phyloP scores from a whole-genome alignment of 805 yeast species.

The Teunomyces funiuensis region DNA sequence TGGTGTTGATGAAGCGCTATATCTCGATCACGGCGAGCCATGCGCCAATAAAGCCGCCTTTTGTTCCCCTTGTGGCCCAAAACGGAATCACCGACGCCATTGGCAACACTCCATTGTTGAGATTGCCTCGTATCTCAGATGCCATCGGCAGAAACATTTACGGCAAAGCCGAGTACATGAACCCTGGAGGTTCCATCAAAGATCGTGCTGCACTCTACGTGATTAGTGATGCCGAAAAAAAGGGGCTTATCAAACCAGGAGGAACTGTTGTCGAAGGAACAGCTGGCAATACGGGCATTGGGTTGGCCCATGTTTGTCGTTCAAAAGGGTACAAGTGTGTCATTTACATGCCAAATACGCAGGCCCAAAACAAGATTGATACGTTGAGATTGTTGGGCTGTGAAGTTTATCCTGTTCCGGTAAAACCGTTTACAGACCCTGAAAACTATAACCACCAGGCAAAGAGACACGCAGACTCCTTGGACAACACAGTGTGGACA shows the following conservation, averaged over 20 bases:
- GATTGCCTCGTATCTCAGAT: conserved; percentile 54
- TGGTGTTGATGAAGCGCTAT: background rate
- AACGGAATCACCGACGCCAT: conserved; percentile 78
- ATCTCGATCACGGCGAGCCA: conserved; percentile 11
- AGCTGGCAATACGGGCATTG: conserved; percentile 96
- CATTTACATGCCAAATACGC: conserved; percentile 90
- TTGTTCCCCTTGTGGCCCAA: conserved; percentile 64
- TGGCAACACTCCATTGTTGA: conserved; percentile 89
- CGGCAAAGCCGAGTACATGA: conserved; percentile 90
- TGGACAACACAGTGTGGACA: conserved; percentile 87
- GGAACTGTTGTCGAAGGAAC: conserved; percentile 92
- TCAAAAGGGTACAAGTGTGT: conserved; percentile 82
- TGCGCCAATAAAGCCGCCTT: conserved; percentile 35
- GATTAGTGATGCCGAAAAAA: conserved; percentile 73
- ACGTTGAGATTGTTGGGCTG: conserved; percentile 77
- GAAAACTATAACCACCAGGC: conserved; percentile 87
- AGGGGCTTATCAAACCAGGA: conserved; percentile 65
- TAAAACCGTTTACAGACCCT: conserved; percentile 78
- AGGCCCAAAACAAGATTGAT: conserved; percentile 76
- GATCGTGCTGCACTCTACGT: conserved; percentile 85
- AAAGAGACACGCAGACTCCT: conserved; percentile 71
- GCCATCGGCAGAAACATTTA: conserved; percentile 70
- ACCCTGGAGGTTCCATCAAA: conserved; percentile 92
- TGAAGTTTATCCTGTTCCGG: conserved; percentile 86
- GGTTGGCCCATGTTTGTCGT: conserved; percentile 78